phyloP scores from a whole-genome alignment of 2,329 filamentous ascomycete species.

The Elsinoe ampelina region DNA sequence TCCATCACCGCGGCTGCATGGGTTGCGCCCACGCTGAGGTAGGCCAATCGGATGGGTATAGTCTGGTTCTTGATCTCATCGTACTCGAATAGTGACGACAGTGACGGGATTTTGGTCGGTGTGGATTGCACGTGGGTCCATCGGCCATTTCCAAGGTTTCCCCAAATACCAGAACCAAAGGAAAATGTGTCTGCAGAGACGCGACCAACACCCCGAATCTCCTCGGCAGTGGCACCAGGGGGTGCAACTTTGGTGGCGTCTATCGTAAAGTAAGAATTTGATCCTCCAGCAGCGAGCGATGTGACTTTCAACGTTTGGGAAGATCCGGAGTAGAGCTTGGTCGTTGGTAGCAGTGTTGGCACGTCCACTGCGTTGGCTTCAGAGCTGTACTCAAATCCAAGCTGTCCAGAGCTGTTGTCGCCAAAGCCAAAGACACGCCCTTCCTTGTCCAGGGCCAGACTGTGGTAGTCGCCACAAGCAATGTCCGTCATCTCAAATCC shows the following conservation, averaged over 20 bases:
- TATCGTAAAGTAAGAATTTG: slow-evolving; percentile 78
- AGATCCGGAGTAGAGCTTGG: slow-evolving; percentile 61
- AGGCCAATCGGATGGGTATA: slow-evolving; percentile 67
- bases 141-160: slow-evolving; percentile 71
- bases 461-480: slow-evolving; percentile 80
- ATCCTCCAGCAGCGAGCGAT: slow-evolving; percentile 72
- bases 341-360: slow-evolving; percentile 61
- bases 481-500: slow-evolving; percentile 65
- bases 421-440: slow-evolving; percentile 81
- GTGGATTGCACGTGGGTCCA: slow-evolving; percentile 80
- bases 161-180: slow-evolving; percentile 77
- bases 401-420: slow-evolving; percentile 83
- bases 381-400: slow-evolving; percentile 65
- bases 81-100: slow-evolving; percentile 80
- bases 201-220: slow-evolving; percentile 40
- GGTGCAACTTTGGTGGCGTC: slow-evolving; percentile 58
- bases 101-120: slow-evolving; percentile 69
- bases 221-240: slow-evolving; percentile 20
- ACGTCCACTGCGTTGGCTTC: slow-evolving; percentile 56
- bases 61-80: slow-evolving; percentile 61
- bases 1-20: slow-evolving; percentile 77
- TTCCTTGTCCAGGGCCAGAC: slow-evolving; percentile 63
- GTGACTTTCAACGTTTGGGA: slow-evolving; percentile 59
- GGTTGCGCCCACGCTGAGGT: slow-evolving; percentile 65
- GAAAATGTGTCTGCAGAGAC: slow-evolving; percentile 73